Conservation (phyloP, 2,329 filamentous ascomycete species). For the Trichoderma harzianum region DNA sequence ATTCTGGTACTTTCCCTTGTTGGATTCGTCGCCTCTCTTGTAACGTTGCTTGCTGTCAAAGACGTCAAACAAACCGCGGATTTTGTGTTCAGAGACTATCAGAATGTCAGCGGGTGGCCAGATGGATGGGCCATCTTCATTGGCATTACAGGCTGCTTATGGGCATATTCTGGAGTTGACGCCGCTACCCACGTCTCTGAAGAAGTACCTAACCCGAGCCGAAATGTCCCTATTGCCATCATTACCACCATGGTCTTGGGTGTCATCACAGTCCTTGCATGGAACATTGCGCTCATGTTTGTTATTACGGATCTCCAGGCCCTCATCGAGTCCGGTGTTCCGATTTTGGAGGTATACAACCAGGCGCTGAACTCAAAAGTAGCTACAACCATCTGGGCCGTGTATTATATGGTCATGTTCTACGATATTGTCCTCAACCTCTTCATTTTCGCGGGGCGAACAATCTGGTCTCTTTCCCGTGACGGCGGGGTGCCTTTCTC, state of each 20-base stretch:
- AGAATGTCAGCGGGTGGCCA: constrained; percentile 26
- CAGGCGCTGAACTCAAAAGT: constrained; percentile 25
- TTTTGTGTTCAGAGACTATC: constrained; percentile 24
- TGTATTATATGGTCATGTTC: constrained; percentile 28
- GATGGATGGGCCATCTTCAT: constrained; percentile 27
- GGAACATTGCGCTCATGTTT: constrained; percentile 28
- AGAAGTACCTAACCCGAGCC: constrained; percentile 27
- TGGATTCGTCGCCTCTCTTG: constrained; percentile 26
- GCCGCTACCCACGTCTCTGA: constrained; percentile 25
- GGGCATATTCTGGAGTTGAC: constrained; percentile 26
- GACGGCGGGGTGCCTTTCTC: constrained; percentile 27
- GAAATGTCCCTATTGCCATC: constrained; percentile 27
- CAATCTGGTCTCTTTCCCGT: constrained; percentile 27
- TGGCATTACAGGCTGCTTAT: constrained; percentile 25
- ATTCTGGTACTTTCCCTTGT: constrained; percentile 24
- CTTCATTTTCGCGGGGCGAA: constrained; percentile 27
- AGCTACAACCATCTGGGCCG: constrained; percentile 26
- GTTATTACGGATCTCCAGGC: constrained; percentile 25
- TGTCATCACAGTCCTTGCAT: constrained; percentile 23
- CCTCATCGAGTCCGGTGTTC: constrained; percentile 24
- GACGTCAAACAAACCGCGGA: constrained; percentile 21
- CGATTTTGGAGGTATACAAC: constrained; percentile 27
- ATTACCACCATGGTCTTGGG: constrained; percentile 25
- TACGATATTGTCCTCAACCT: constrained; percentile 28
- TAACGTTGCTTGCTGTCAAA: constrained; percentile 24